Evolutionary conservation across 2,329 filamentous ascomycete genomes (phyloP).

Genomic region (Scedosporium aurantiacum): DNA sequence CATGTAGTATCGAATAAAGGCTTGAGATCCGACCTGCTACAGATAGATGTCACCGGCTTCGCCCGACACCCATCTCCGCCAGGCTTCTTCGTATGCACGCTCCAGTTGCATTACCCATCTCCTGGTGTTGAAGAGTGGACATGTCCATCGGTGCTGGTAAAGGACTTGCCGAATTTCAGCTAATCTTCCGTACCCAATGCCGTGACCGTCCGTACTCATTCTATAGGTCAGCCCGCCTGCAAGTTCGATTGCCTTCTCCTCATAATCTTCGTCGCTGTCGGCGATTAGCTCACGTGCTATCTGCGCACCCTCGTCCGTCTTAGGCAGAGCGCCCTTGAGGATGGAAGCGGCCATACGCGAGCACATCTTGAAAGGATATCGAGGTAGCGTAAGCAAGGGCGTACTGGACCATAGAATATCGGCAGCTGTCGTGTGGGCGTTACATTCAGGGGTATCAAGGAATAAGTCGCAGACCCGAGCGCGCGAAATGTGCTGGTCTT

Average conservation of each 20-base stretch:
- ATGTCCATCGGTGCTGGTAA: slow-evolving; percentile 74
- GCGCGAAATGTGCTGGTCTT: slow-evolving; percentile 84
- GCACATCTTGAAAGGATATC: slow-evolving; percentile 98
- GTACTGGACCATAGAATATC: slow-evolving; percentile 96
- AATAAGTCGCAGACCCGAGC: slow-evolving; percentile 90
- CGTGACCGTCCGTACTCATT: slow-evolving; percentile 29
- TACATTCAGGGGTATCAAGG: slow-evolving; percentile 94
- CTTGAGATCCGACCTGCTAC: slow-evolving; percentile 12
- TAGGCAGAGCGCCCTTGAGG: slow-evolving; percentile 76
- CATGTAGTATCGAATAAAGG: no score
- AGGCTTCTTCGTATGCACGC: slow-evolving; percentile 76
- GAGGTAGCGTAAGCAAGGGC: slow-evolving; percentile 76
- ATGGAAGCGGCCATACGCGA: slow-evolving; percentile 96
- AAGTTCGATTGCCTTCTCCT: slow-evolving; percentile 61
- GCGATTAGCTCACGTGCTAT: slow-evolving; percentile 71
- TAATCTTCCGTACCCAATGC: slow-evolving; percentile 55
- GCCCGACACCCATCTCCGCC: slow-evolving; percentile 76
- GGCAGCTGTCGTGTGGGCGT: slow-evolving; percentile 93
- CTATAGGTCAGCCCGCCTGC: slow-evolving; percentile 53
- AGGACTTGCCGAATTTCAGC: slow-evolving; percentile 69
- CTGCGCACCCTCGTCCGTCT: slow-evolving; percentile 50
- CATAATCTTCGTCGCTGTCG: slow-evolving; percentile 69
- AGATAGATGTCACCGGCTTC: slow-evolving; percentile 92
- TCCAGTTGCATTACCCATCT: slow-evolving; percentile 89
- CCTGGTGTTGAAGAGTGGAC: slow-evolving; percentile 79